Base-by-base conservation (phyloP, 2,329 filamentous ascomycete genomes). In the Drechmeria coniospora region DNA sequence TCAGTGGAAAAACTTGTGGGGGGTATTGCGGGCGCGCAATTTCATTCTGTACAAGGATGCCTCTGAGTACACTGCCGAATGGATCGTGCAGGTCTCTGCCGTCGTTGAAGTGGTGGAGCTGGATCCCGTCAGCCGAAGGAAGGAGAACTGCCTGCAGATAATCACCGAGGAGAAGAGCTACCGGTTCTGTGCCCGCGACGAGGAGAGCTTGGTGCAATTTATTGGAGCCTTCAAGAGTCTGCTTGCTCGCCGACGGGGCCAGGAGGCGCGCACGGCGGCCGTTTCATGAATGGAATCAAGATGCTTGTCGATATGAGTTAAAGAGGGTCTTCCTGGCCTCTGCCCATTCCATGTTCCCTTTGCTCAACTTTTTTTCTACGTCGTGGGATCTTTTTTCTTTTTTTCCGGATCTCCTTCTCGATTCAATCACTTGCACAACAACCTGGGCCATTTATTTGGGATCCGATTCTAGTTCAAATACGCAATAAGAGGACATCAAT, bases 1-100 rank as follows among this genome's bases (percentile, higher is more conserved):
- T 25, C 80, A 92, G 45, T 98, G 90, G 90, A 94, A 93, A 61
- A 78, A 83, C 42, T 67, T 84, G 33, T 95, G 90, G 90, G 79
- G 79, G 9, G 90, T 95, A 1, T 65, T 98, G 28, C 79, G 90
- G 18, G 78, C 82, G 1, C 75, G 79, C 28, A 84, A 80, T 36
- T 61, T 98, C 18, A 79, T 83, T 11, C 68, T 95, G 15, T 98
- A 98, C 63, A 94, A 94, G 53, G 79, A 92, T 46, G 81, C 92
- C 36, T 64, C 74, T 37, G 90, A 98, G 55, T 95, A 95, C 51
- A 77, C 79, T 9, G 82, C 86, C 1, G 65, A 79, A 35, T 76
- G 84, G 41, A 79, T 98, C 41, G 61, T 94, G 19, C 73, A 79
- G 4, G 71, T 95, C 42, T 62, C 71, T 7, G 73, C 65, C 30